Conservation (phyloP, 2,329 filamentous ascomycete species). For the Fusarium mundagurra region DNA sequence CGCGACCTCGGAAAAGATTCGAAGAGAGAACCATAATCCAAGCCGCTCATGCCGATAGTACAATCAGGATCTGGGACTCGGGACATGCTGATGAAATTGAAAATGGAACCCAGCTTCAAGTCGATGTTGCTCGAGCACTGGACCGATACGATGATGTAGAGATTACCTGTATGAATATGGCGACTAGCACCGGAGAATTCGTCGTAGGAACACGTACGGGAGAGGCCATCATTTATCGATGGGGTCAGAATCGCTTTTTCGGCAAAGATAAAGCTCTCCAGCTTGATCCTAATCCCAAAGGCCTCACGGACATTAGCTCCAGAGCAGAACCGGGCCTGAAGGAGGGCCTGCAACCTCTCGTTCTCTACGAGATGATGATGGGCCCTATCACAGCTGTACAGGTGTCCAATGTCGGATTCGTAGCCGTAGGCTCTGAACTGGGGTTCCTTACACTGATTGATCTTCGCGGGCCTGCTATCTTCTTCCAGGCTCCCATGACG, state of each 20-base stretch:
- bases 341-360: constrained; percentile 82
- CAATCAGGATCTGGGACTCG: constrained; percentile 90
- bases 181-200: constrained; percentile 83
- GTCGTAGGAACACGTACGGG: constrained; percentile 82
- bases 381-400: constrained; percentile 82
- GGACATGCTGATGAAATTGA: constrained; percentile 95
- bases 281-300: constrained; percentile 70
- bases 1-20: constrained; percentile 76
- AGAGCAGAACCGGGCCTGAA: constrained; percentile 78
- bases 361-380: constrained; percentile 84
- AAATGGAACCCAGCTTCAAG: constrained; percentile 81
- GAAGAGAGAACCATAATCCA: constrained; percentile 87
- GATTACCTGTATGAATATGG: constrained; percentile 82
- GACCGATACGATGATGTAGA: constrained; percentile 81
- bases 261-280: constrained; percentile 67
- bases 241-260: constrained; percentile 81
- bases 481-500: constrained; percentile 76
- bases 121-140: constrained; percentile 85
- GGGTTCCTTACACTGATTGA: constrained; percentile 87
- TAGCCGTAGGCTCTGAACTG: constrained; percentile 85
- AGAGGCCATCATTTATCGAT: constrained; percentile 88
- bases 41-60: constrained; percentile 89
- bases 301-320: constrained; percentile 77
- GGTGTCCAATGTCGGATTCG: constrained; percentile 92
- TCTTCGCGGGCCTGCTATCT: constrained; percentile 84